These are phyloP conservation scores for Russula emetica DNA, from an alignment of 768 basidiomycete genomes.

Conservation along the genomic window DNA sequence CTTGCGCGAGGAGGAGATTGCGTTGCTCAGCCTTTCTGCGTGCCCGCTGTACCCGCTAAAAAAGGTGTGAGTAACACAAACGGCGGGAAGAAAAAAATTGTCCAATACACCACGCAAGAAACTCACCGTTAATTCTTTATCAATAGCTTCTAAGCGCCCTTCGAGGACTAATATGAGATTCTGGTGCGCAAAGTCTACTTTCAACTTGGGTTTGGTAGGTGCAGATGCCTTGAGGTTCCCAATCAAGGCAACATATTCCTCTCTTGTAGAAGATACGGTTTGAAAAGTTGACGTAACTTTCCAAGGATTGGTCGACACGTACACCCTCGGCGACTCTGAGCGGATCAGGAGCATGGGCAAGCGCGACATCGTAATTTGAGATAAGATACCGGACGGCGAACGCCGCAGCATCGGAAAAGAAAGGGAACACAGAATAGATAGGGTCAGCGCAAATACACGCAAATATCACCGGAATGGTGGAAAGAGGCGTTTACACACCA, in stretches of 20 bases:
- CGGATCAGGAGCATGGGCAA: conserved; percentile 12
- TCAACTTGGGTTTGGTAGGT: conserved; percentile 46
- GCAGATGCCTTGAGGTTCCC: conserved; percentile 53
- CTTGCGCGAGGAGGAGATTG: conserved; percentile 60
- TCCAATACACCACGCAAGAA: conserved; percentile 1
- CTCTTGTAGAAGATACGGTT: conserved; percentile 62
- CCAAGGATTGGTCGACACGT: conserved; percentile 85
- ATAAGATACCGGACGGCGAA: conserved; percentile 34
- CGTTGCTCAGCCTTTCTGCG: conserved; percentile 68
- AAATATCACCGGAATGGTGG: conserved; percentile 47
- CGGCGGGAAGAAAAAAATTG: conserved; percentile 11
- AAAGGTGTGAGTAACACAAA: conserved; percentile 25
- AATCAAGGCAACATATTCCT: conserved; percentile 65
- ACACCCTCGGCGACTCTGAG: conserved; percentile 79
- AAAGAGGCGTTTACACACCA: conserved; percentile 63
- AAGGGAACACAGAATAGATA: conserved; percentile 37
- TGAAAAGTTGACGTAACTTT: conserved; percentile 78
- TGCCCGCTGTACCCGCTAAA: conserved; percentile 65
- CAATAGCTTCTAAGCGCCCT: conserved; percentile 59
- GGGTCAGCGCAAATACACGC: conserved; percentile 57
- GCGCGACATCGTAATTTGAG: conserved; percentile 29
- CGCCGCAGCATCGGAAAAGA: conserved; percentile 43
- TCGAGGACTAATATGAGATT: conserved; percentile 60
- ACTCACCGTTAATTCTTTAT: conserved; percentile 69
- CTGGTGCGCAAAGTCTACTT: conserved; percentile 58